Conservation (phyloP, 192 early-diverging fungal species). For the Umbelopsis sp. region DNA sequence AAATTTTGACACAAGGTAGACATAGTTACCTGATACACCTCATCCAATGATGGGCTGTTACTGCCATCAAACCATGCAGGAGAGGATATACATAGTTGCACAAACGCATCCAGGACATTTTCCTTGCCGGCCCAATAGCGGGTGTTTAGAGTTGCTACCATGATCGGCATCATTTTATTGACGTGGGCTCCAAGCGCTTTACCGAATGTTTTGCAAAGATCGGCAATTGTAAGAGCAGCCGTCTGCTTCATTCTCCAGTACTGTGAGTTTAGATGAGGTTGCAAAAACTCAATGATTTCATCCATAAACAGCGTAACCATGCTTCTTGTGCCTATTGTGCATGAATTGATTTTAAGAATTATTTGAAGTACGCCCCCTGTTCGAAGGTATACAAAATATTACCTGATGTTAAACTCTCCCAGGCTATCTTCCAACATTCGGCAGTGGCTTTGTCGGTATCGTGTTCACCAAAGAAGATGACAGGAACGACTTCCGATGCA, state of each 20-base stretch:
- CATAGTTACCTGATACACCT: slow-evolving; percentile 43
- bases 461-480: slow-evolving; percentile 69
- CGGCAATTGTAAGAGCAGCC: slow-evolving; percentile 64
- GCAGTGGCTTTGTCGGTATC: slow-evolving; percentile 60
- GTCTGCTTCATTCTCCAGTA: slow-evolving; percentile 83
- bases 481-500: slow-evolving; percentile 62
- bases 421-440: slow-evolving; percentile 69
- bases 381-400: not conserved
- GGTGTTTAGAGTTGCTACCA: slow-evolving; percentile 63
- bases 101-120: slow-evolving; percentile 64
- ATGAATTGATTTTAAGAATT: not conserved
- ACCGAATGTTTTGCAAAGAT: slow-evolving; percentile 57
- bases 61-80: slow-evolving; percentile 48
- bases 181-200: slow-evolving; percentile 47
- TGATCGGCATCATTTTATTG: slow-evolving; percentile 54
- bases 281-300: slow-evolving; percentile 63
- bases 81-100: slow-evolving; percentile 52
- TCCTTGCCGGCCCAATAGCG: slow-evolving; percentile 88
- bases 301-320: slow-evolving; percentile 63
- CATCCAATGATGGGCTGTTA: slow-evolving; percentile 35
- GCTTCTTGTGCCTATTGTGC: slow-evolving; percentile 42
- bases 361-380: too few relatives aligned
- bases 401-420: slow-evolving; percentile 77
- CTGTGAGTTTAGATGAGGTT: slow-evolving; percentile 55
- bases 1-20: too few relatives aligned